A percentile compares a stretch with the other conserved stretches of the same genome.
phyloP scores from a whole-genome alignment of 352 stramenopile species.

The Saprolegnia diclina region DNA sequence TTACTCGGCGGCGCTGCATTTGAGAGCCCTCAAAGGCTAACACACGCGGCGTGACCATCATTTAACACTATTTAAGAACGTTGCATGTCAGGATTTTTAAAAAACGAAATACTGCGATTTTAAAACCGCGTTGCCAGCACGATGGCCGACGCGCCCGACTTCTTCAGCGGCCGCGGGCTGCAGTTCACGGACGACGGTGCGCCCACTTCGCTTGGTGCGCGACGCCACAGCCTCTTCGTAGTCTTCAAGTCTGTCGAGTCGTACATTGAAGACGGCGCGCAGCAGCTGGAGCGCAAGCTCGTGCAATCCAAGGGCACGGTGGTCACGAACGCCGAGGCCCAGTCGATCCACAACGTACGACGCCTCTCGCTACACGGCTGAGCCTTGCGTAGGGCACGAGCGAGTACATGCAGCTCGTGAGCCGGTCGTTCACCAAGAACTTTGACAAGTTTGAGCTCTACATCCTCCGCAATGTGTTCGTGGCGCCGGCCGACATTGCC shows the following conservation, averaged over 20 bases:
- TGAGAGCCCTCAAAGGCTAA: too few species aligned
- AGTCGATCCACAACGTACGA: slow-evolving; percentile 17
- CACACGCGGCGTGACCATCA: too few species aligned
- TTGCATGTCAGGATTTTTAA: too few species aligned
- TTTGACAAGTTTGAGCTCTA: slow-evolving; percentile 84
- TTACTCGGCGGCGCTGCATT: too few species aligned
- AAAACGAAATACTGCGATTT: neutral
- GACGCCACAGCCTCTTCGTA: neutral
- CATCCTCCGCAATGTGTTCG: slow-evolving; percentile 66
- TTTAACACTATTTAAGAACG: neutral
- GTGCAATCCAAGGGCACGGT: slow-evolving; percentile 10
- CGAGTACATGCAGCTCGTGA: slow-evolving; percentile 57
- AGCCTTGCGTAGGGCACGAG: slow-evolving; percentile 38
- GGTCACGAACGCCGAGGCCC: slow-evolving; percentile 9
- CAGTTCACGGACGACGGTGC: slow-evolving; percentile 24
- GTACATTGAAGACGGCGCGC: slow-evolving; percentile 18
- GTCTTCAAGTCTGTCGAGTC: slow-evolving; percentile 24
- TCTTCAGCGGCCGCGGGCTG: slow-evolving; percentile 11
- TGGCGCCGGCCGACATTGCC: slow-evolving; percentile 40
- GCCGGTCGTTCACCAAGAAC: slow-evolving; percentile 65
- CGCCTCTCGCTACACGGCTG: neutral
- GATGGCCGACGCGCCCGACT: slow-evolving; percentile 18
- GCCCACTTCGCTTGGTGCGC: neutral
- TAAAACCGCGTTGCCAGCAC: neutral
- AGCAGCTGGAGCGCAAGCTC: slow-evolving; percentile 17